Evolutionary conservation across 192 early-diverging fungal species (phyloP).

Genomic region (Haplosporangium gracile): DNA sequence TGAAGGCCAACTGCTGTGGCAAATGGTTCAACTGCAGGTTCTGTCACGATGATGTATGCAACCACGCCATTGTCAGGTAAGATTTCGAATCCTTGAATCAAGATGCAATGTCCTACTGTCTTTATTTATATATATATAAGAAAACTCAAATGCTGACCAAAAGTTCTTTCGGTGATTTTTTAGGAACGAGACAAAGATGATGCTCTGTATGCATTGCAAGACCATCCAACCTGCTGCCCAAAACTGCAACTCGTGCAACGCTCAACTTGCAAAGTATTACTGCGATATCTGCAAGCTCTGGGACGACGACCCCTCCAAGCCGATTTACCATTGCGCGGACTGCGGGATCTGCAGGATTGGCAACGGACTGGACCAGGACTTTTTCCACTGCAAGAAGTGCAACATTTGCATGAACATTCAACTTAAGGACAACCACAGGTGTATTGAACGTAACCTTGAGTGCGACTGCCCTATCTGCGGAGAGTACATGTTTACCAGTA

Average conservation of each 20-base stretch:
- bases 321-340: slow-evolving; percentile 92
- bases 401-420: slow-evolving; percentile 90
- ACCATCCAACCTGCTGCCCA: slow-evolving; percentile 84
- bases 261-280: slow-evolving; percentile 84
- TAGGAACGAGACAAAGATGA: slow-evolving; percentile 71
- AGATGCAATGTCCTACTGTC: not conserved
- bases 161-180: not conserved
- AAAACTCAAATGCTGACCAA: not conserved
- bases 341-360: slow-evolving; percentile 96
- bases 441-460: slow-evolving; percentile 92
- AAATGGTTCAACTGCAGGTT: slow-evolving; percentile 85
- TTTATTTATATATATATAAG: not conserved
- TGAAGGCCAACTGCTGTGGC: slow-evolving; percentile 85
- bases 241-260: slow-evolving; percentile 78
- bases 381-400: slow-evolving; percentile 93
- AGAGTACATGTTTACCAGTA: slow-evolving; percentile 94
- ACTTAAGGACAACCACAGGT: slow-evolving; percentile 83
- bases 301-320: slow-evolving; percentile 85
- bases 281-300: slow-evolving; percentile 92
- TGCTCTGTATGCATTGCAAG: slow-evolving; percentile 95
- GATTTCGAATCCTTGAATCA: not conserved
- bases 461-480: slow-evolving; percentile 97
- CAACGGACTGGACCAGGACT: slow-evolving; percentile 80
- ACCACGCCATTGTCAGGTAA: slow-evolving; percentile 84
- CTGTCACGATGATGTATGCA: slow-evolving; percentile 84